These are phyloP conservation scores for Tripterygium wilfordii DNA, from an alignment of 177 flowering plant species.

Conservation along the genomic window DNA sequence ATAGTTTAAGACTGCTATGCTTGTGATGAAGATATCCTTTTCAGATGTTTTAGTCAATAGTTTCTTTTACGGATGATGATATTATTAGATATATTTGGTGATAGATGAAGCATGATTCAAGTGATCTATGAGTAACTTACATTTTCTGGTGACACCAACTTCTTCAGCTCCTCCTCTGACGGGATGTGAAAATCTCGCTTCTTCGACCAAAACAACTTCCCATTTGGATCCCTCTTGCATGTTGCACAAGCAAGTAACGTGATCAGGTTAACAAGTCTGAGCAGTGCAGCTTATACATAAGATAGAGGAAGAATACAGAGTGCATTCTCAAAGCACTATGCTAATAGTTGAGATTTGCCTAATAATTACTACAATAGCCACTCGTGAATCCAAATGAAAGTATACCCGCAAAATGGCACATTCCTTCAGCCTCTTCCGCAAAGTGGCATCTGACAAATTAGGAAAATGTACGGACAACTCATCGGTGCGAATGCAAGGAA, in stretches of 20 bases:
- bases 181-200: conserved; percentile 75
- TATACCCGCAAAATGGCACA: conserved; percentile 83
- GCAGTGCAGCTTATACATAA: no score
- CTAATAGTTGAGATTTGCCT: neutral
- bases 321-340: neutral
- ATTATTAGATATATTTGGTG: no score
- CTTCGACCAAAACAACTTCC: conserved; percentile 66
- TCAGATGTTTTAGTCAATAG: no score
- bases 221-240: conserved; percentile 61
- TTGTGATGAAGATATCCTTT: no score
- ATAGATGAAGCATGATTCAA: no score
- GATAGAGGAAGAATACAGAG: no score
- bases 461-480: conserved; percentile 74
- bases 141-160: conserved; percentile 86
- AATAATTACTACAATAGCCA: no score
- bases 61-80: no score
- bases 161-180: conserved; percentile 79
- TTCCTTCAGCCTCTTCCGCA: conserved; percentile 78
- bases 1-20: no score
- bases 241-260: conserved; percentile 1
- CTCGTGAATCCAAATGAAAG: no score
- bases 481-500: conserved; percentile 67
- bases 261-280: neutral
- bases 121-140: no score
- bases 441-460: conserved; percentile 55